Percentiles rank a stretch among this genome's conserved stretches.
Conservation (phyloP, 352 stramenopile species). For the Phytophthora sp. region DNA sequence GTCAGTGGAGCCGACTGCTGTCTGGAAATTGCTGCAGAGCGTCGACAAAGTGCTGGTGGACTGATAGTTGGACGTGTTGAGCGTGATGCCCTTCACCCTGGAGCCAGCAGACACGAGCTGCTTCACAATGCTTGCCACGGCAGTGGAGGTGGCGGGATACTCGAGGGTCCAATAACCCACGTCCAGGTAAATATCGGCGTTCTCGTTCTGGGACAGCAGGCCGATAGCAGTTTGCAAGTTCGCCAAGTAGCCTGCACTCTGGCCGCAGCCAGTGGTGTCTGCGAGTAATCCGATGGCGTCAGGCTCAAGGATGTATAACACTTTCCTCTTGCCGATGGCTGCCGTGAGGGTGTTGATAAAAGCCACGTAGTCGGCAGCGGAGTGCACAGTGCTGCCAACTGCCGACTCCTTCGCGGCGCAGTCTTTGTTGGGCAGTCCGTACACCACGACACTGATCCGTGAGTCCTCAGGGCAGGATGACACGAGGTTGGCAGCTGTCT, state of each 20-base stretch:
- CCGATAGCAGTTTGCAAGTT: conserved; percentile 60
- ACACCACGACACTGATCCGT: conserved; percentile 67
- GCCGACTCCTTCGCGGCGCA: conserved; percentile 61
- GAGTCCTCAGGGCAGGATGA: conserved; percentile 39
- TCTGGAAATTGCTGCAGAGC: conserved; percentile 67
- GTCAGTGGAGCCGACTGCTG: conserved; percentile 39
- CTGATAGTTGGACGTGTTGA: conserved; percentile 86
- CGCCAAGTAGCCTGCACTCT: conserved; percentile 50
- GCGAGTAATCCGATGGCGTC: conserved; percentile 66
- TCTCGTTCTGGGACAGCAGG: conserved; percentile 60
- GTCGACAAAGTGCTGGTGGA: conserved; percentile 48
- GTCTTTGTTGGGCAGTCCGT: conserved; percentile 81
- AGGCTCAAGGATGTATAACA: conserved; percentile 72
- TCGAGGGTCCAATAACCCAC: conserved; percentile 70
- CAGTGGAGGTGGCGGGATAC: conserved; percentile 19
- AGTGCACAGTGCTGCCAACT: conserved; percentile 40
- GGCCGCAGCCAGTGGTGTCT: conserved; percentile 37
- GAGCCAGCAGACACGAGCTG: conserved; percentile 32
- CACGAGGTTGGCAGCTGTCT: conserved; percentile 40
- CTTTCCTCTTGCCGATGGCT: conserved; percentile 57
- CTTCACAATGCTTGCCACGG: conserved; percentile 47
- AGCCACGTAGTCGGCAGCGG: conserved; percentile 46
- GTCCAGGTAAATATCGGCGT: conserved; percentile 77
- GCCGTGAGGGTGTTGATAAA: conserved; percentile 57
- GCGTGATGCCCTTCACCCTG: conserved; percentile 66